phyloP scores from a whole-genome alignment of 2,329 filamentous ascomycete species.

The Epichloe hybrida region DNA sequence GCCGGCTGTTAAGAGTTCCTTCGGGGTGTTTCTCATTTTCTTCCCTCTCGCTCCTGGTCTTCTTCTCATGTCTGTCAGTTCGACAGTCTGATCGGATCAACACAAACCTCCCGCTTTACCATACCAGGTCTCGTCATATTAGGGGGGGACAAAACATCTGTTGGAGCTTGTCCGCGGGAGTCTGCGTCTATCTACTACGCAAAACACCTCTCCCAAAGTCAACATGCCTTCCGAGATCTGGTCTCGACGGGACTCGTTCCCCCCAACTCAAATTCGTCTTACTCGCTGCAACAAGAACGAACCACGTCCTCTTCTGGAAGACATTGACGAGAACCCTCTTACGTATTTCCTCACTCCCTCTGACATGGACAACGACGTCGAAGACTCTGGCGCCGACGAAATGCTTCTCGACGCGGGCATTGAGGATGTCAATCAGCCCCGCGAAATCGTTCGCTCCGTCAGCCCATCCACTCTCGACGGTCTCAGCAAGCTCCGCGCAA shows the following conservation, averaged over 20 bases:
- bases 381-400: slow-evolving; percentile 28
- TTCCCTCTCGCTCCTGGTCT: background rate
- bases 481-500: slow-evolving; percentile 28
- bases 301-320: slow-evolving; percentile 29
- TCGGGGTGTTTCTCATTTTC: background rate
- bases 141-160: background rate
- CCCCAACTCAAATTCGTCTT: slow-evolving; percentile 37
- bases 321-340: slow-evolving; percentile 39
- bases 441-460: slow-evolving; percentile 37
- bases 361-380: slow-evolving; percentile 25
- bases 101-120: background rate
- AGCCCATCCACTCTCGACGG: slow-evolving; percentile 43
- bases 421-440: slow-evolving; percentile 32
- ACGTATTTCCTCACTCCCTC: slow-evolving; percentile 42
- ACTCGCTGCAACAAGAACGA: slow-evolving; percentile 21
- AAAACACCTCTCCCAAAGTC: background rate
- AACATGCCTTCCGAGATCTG: slow-evolving; percentile 23
- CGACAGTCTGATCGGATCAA: background rate
- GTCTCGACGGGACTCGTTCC: slow-evolving; percentile 35
- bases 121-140: background rate
- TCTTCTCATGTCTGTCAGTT: background rate
- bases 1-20: slow-evolving; percentile 1
- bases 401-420: slow-evolving; percentile 46
- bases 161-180: too few relatives aligned
- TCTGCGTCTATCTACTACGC: background rate